Evolutionary conservation across 139 green algal species (phyloP).

Genomic region (Picochlorum costavermella): DNA sequence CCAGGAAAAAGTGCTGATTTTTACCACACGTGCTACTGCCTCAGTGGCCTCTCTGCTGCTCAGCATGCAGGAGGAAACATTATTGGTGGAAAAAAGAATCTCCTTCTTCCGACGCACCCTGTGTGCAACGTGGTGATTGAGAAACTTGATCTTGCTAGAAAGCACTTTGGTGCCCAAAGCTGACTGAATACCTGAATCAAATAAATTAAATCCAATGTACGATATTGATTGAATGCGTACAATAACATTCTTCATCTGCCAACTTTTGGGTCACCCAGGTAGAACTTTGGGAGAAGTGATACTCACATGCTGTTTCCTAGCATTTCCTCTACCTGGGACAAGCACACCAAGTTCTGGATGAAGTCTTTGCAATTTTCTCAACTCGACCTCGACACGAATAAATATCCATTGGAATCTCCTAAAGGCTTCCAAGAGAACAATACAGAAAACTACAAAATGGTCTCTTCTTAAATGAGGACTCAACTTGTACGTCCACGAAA

Average conservation of each 20-base stretch:
- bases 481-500: conserved; percentile 85
- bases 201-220: too few species aligned
- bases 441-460: conserved; percentile 35
- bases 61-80: conserved; percentile 58
- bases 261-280: too few species aligned
- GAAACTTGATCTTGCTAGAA: background rate
- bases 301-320: too few species aligned
- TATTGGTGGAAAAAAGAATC: conserved; percentile 47
- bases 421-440: conserved; percentile 52
- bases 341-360: conserved; percentile 28
- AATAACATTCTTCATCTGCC: too few species aligned
- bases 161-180: background rate
- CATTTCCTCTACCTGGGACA: conserved; percentile 9
- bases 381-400: conserved; percentile 80
- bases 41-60: conserved; percentile 74
- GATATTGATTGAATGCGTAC: too few species aligned
- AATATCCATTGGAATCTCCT: conserved; percentile 82
- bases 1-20: conserved; percentile 85
- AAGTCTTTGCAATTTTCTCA: conserved; percentile 55
- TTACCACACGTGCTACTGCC: conserved; percentile 99
- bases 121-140: conserved; percentile 60
- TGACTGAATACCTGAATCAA: too few species aligned
- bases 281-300: too few species aligned
- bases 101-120: conserved; percentile 43
- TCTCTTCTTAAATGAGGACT: conserved; percentile 60